These are phyloP conservation scores for Kitagawia praeruptora DNA, from an alignment of 129 eudicot species.

Conservation along the genomic window DNA sequence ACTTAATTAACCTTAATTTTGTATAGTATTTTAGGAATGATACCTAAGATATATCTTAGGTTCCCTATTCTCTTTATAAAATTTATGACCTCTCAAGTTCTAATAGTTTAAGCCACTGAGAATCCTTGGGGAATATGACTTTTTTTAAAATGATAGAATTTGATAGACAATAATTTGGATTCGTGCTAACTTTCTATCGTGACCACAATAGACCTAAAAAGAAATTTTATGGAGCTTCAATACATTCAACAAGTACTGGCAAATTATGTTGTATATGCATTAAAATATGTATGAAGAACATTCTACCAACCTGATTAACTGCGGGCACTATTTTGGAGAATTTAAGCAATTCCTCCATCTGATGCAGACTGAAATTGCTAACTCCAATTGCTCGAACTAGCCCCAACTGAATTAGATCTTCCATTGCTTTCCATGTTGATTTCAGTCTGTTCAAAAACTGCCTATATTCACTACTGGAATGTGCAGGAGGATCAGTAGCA, in stretches of 20 bases:
- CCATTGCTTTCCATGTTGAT: constrained; percentile 51
- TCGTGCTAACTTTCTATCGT: not conserved
- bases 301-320: constrained; percentile 40
- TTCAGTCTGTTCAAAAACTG: constrained; percentile 47
- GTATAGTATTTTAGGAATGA: too few relatives aligned
- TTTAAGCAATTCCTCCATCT: constrained; percentile 44
- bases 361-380: constrained; percentile 46
- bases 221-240: not conserved
- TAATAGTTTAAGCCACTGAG: not conserved
- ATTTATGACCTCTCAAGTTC: not conserved
- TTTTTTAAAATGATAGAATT: not conserved
- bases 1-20: too few relatives aligned
- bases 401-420: constrained; percentile 40
- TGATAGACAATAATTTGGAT: not conserved
- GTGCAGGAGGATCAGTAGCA: constrained; percentile 55
- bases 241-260: not conserved
- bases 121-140: not conserved
- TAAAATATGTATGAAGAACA: not conserved
- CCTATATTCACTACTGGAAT: constrained; percentile 42
- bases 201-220: constrained; percentile 7
- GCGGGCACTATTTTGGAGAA: constrained; percentile 45
- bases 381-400: constrained; percentile 57
- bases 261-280: not conserved
- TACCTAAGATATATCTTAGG: too few relatives aligned
- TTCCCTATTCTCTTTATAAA: too few relatives aligned